Evolutionary conservation across 257 asterid species (phyloP).

Genomic region (Solanum corneliomulleri): DNA sequence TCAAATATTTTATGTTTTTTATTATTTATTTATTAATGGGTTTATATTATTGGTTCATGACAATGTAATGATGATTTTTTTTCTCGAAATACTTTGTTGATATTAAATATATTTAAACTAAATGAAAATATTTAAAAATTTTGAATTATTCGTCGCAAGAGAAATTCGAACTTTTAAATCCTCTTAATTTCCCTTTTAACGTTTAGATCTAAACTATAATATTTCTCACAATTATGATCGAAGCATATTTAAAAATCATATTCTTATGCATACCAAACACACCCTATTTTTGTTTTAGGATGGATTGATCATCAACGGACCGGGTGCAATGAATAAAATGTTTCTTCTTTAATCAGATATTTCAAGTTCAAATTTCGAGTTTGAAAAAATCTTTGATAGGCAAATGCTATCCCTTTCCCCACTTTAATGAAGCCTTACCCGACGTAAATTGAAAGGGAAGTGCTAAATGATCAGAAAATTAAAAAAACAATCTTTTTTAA

Average conservation of each 20-base stretch:
- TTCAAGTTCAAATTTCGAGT: accelerated
- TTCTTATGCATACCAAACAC: not conserved
- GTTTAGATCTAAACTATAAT: not conserved
- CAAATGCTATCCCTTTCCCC: not conserved
- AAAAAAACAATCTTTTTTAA: too few species aligned
- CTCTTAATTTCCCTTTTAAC: not conserved
- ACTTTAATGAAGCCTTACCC: not conserved
- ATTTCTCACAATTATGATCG: not conserved
- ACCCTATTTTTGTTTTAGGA: not conserved
- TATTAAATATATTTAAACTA: not conserved
- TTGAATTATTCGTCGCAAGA: not conserved
- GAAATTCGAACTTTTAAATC: too few species aligned
- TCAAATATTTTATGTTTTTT: not conserved
- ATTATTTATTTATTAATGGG: not conserved
- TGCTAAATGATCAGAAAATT: too few species aligned
- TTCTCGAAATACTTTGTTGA: not conserved
- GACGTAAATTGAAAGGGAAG: not conserved
- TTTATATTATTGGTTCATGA: not conserved
- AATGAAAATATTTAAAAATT: not conserved
- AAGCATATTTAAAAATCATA: too few species aligned
- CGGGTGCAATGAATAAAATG: not conserved
- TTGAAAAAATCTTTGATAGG: too few species aligned
- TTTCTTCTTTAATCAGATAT: too few species aligned
- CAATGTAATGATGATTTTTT: not conserved
- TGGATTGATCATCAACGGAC: not conserved